Conservation (phyloP, 192 early-diverging fungal species). For the Coemansia sp. region DNA sequence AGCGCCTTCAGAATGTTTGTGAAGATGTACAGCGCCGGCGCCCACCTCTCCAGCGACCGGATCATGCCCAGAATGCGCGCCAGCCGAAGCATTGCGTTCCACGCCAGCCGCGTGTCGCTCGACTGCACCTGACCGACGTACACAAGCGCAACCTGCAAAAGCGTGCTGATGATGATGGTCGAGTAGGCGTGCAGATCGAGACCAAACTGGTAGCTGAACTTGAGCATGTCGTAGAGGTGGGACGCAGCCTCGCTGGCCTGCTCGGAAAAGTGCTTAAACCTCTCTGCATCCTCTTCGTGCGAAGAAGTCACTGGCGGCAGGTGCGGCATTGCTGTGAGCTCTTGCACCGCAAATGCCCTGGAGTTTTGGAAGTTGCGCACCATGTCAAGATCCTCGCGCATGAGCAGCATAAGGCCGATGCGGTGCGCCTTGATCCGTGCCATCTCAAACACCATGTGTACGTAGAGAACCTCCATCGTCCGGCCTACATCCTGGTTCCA, state of each 20-base stretch:
- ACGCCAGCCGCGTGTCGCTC: constrained; percentile 30
- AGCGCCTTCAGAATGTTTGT: constrained; percentile 56
- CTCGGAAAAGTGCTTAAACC: constrained; percentile 23
- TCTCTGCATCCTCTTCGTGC: constrained; percentile 35
- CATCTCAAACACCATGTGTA: constrained; percentile 52
- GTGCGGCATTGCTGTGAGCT: constrained; percentile 23
- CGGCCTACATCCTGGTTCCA: constrained; percentile 51
- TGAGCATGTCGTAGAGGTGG: constrained; percentile 45
- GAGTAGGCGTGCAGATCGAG: constrained; percentile 48
- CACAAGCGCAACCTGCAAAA: constrained; percentile 48
- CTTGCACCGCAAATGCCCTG: constrained; percentile 28
- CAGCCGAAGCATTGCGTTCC: constrained; percentile 50
- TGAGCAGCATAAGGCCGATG: constrained; percentile 46
- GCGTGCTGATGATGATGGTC: constrained; percentile 38
- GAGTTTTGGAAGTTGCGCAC: constrained; percentile 55
- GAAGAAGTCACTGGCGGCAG: constrained; percentile 17
- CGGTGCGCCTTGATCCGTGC: constrained; percentile 51
- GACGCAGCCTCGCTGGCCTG: constrained; percentile 24
- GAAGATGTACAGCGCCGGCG: constrained; percentile 52
- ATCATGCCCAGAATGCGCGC: constrained; percentile 52
- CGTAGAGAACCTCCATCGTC: constrained; percentile 47
- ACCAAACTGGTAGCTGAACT: constrained; percentile 52
- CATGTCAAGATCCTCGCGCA: constrained; percentile 53
- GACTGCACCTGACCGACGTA: constrained; percentile 53
- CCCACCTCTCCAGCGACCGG: constrained; percentile 53